Evolutionary conservation across 2,329 filamentous ascomycete species (phyloP).

Genomic region (Aspergillus costaricaensis): DNA sequence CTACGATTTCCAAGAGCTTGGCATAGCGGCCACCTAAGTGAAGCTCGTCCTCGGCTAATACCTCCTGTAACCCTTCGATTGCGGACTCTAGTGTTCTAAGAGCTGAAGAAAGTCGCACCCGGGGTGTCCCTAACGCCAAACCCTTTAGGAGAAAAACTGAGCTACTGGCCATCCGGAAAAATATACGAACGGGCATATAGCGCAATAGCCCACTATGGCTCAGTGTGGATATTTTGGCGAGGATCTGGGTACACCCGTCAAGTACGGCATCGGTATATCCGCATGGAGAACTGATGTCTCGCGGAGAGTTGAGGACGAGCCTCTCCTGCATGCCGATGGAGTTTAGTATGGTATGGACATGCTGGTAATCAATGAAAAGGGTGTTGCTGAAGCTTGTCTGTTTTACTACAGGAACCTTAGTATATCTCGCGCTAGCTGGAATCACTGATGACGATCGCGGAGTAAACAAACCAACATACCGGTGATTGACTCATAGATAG

Average conservation of each 20-base stretch:
- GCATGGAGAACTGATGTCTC: constrained; percentile 38
- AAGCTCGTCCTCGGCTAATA: neutral
- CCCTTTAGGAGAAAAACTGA: constrained; percentile 53
- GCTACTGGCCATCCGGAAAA: constrained; percentile 52
- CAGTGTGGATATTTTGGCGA: constrained; percentile 46
- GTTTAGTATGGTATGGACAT: constrained; percentile 35
- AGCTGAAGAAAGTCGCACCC: neutral
- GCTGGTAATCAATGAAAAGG: constrained; percentile 50
- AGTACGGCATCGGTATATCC: constrained; percentile 54
- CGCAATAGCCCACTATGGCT: constrained; percentile 43
- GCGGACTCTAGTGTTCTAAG: neutral
- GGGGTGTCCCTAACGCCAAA: constrained; percentile 40
- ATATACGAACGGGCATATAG: constrained; percentile 46
- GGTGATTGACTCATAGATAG: neutral
- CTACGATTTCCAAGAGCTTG: neutral
- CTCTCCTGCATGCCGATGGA: constrained; percentile 51
- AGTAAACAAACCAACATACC: constrained; percentile 4
- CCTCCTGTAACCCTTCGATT: neutral
- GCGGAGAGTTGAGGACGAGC: constrained; percentile 12
- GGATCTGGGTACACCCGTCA: constrained; percentile 48
- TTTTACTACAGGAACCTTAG: neutral
- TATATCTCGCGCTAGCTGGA: neutral
- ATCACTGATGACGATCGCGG: neutral
- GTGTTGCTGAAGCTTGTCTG: constrained; percentile 39
- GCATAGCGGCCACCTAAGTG: neutral